Percentiles rank a stretch among this genome's conserved stretches.
Evolutionary conservation across 352 stramenopile genomes (phyloP).

Genomic region (Aphanomyces invadans): DNA sequence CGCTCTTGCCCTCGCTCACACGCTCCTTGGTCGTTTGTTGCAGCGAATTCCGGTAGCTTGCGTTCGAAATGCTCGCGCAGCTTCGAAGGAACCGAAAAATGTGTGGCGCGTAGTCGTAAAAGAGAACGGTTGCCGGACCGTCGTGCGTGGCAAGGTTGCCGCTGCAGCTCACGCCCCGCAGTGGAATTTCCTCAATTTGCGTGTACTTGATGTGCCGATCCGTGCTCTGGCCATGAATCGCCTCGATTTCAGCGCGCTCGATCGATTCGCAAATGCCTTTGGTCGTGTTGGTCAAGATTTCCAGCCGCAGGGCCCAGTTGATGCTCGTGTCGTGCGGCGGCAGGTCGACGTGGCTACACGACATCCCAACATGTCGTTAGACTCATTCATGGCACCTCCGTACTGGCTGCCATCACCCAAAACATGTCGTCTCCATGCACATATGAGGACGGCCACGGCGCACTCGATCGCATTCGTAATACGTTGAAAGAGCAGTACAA

Average conservation of each 20-base stretch:
- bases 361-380: too few relatives aligned
- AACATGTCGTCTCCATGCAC: too few relatives aligned
- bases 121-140: slow-evolving; percentile 66
- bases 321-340: slow-evolving; percentile 70
- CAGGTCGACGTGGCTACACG: slow-evolving; percentile 38
- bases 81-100: slow-evolving; percentile 65
- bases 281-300: slow-evolving; percentile 82
- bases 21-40: slow-evolving; percentile 68
- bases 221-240: slow-evolving; percentile 38
- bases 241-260: slow-evolving; percentile 53
- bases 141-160: too few relatives aligned
- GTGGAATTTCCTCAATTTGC: slow-evolving; percentile 63
- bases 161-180: slow-evolving; percentile 44
- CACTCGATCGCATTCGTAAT: too few relatives aligned
- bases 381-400: too few relatives aligned
- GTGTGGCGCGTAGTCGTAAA: slow-evolving; percentile 74
- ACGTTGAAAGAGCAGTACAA: too few relatives aligned
- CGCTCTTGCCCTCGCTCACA: slow-evolving; percentile 75
- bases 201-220: slow-evolving; percentile 64
- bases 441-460: too few relatives aligned
- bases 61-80: slow-evolving; percentile 49
- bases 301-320: slow-evolving; percentile 77
- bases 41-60: slow-evolving; percentile 57
- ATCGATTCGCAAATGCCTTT: slow-evolving; percentile 76
- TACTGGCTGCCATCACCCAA: too few relatives aligned